These are phyloP conservation scores for Gnetum montanum DNA, from an alignment of 75 land plant species.

Conservation along the genomic window DNA sequence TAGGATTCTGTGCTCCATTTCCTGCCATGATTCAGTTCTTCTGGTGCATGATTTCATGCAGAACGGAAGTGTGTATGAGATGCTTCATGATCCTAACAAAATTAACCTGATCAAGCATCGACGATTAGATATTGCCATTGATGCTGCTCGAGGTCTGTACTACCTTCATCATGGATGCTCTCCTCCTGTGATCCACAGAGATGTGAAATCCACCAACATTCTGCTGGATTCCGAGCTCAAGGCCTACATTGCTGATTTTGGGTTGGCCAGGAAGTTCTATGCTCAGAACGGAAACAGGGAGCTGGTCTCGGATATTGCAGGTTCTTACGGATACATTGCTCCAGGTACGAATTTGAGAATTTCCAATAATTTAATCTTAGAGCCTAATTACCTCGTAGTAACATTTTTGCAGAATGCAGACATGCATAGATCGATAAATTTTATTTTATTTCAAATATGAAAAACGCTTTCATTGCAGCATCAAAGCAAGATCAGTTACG, in stretches of 20 bases:
- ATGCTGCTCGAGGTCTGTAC: constrained; percentile 46
- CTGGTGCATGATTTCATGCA: constrained; percentile 79
- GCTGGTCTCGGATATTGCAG: constrained; percentile 48
- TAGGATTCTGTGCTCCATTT: constrained; percentile 69
- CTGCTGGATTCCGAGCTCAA: constrained; percentile 36
- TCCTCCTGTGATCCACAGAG: constrained; percentile 55
- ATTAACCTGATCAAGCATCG: constrained; percentile 36
- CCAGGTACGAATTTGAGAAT: constrained; percentile 10
- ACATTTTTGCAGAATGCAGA: too few species aligned
- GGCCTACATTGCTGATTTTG: constrained; percentile 58
- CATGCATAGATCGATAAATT: too few species aligned
- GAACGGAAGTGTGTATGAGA: constrained; percentile 54
- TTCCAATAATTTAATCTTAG: too few species aligned
- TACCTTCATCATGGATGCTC: constrained; percentile 65
- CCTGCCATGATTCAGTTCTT: constrained; percentile 37
- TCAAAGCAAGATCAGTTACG: too few species aligned
- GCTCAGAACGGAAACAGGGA: constrained; percentile 25
- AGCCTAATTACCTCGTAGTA: too few species aligned
- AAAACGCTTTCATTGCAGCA: too few species aligned
- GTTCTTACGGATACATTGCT: constrained; percentile 57
- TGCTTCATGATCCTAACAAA: constrained; percentile 37
- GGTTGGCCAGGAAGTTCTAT: constrained; percentile 37
- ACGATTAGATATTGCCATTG: constrained; percentile 36
- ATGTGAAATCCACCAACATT: constrained; percentile 69
- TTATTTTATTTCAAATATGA: too few species aligned